Percentiles rank a stretch among this genome's conserved stretches.
These are phyloP conservation scores for Diaporthe nobilis DNA, from an alignment of 2,329 filamentous ascomycete genomes.

Conservation along the genomic window DNA sequence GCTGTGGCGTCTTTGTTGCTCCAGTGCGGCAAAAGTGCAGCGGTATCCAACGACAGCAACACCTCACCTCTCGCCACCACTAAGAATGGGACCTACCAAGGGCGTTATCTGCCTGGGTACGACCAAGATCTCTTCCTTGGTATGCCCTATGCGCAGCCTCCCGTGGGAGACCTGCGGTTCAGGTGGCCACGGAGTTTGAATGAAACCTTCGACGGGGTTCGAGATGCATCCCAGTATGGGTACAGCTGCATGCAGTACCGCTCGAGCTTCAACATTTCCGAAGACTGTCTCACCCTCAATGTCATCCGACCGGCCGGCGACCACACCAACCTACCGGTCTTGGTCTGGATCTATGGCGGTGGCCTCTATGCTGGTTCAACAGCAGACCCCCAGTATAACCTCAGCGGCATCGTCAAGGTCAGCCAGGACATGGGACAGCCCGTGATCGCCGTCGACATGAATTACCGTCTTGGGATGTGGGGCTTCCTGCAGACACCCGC, in stretches of 20 bases:
- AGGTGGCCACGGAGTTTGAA: constrained; percentile 55
- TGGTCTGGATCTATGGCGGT: constrained; percentile 72
- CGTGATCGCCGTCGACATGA: constrained; percentile 67
- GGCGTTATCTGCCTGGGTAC: constrained; percentile 51
- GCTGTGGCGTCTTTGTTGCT: constrained; percentile 23
- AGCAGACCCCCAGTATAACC: constrained; percentile 72
- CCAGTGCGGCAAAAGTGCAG: constrained; percentile 4
- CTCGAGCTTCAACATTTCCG: constrained; percentile 58
- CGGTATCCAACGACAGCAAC: background rate
- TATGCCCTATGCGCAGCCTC: constrained; percentile 57
- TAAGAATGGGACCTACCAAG: constrained; percentile 53
- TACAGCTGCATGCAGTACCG: constrained; percentile 63
- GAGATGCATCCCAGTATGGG: constrained; percentile 58
- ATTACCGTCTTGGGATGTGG: constrained; percentile 67
- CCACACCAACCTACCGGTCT: constrained; percentile 55
- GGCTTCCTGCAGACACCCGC: constrained; percentile 66
- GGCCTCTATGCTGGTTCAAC: constrained; percentile 65
- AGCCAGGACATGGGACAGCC: constrained; percentile 66
- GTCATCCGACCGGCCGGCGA: constrained; percentile 57
- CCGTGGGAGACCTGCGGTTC: constrained; percentile 54
- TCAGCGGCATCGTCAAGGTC: constrained; percentile 71
- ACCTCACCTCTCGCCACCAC: constrained; percentile 44
- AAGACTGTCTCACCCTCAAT: constrained; percentile 63
- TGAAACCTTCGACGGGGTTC: constrained; percentile 54
- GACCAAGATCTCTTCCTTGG: constrained; percentile 58